Base-by-base conservation (phyloP, 805 yeast species). In the Pichia ethanolica region DNA sequence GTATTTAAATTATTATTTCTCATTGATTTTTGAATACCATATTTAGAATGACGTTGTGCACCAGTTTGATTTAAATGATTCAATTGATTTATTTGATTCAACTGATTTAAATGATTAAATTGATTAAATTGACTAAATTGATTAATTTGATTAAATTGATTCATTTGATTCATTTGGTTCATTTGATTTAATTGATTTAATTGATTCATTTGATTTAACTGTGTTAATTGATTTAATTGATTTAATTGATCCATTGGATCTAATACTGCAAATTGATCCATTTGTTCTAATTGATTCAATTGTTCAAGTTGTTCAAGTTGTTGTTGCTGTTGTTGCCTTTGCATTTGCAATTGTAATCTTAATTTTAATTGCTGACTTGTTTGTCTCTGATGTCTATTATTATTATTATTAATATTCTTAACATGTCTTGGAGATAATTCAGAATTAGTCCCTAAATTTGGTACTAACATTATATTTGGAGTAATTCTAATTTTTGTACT, bases 251-350 rank as follows among this genome's bases (percentile, higher is more conserved):
- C 28, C 9, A 47, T 25, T 25, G 39, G 46, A n/a, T 44, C 35
- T 5, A 48, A 11, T 30, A 14, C 32, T 6, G 36, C 20, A 3
- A 44, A 6, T 27, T 35, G 38, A 7, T 36, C 14, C 26, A 26
- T n/a, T 27, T 42, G 44, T 14, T 41, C 36, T 25, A 34, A 20
- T 34, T 26, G 42, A 13, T 27, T 36, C 9, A 48, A 27, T 30
- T 44, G 47, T 14, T 44, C 40, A 5, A 48, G 14, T 26, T 30
- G 37, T 6, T 35, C 41, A 7, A 44, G 3, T 27, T 35, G 38
- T 12, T 40, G 39, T 42, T 28, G 55, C 44, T 36, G 48, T 48
- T 35, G 47, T 32, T 41, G 49, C 13, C 46, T 51, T 43, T 45
- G 51, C 26, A 33, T 14, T 35, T 47, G 58, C 10, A 40, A 32